These are phyloP conservation scores for Cyberlindnera galapagoensis DNA, from an alignment of 805 yeast genomes.

Conservation along the genomic window DNA sequence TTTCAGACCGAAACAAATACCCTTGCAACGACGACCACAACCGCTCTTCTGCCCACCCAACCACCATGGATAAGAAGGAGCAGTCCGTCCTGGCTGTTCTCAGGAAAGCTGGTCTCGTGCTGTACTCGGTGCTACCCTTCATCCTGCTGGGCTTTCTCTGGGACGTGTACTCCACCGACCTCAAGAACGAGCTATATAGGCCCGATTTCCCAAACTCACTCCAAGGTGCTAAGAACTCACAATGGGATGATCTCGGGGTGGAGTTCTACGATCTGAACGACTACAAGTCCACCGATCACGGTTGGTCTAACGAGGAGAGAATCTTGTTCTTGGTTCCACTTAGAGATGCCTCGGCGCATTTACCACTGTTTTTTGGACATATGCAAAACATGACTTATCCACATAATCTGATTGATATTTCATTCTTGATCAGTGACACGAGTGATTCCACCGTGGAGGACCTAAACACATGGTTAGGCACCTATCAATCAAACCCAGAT, in stretches of 20 bases:
- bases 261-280: conserved; percentile 68
- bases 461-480: conserved; percentile 48
- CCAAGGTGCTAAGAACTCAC: conserved; percentile 19
- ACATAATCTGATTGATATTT: conserved; percentile 73
- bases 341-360: conserved; percentile 86
- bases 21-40: too few relatives aligned
- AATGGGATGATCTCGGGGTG: conserved; percentile 34
- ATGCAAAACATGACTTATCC: conserved; percentile 79
- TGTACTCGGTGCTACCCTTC: conserved; percentile 12
- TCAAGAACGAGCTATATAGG: conserved; percentile 16
- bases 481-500: conserved; percentile 62
- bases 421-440: conserved; percentile 87
- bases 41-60: too few relatives aligned
- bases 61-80: neutral
- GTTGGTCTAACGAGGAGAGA: conserved; percentile 77
- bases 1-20: too few relatives aligned
- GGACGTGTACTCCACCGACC: conserved; percentile 8
- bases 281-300: conserved; percentile 58
- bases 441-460: conserved; percentile 79
- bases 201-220: conserved; percentile 32
- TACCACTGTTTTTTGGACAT: conserved; percentile 84
- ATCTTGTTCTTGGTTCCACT: conserved; percentile 83
- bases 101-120: neutral
- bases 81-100: neutral
- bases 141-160: conserved; percentile 9